Base-by-base conservation (phyloP, 1,139 yeast genomes). In the Casaregolazyma lundiana region DNA sequence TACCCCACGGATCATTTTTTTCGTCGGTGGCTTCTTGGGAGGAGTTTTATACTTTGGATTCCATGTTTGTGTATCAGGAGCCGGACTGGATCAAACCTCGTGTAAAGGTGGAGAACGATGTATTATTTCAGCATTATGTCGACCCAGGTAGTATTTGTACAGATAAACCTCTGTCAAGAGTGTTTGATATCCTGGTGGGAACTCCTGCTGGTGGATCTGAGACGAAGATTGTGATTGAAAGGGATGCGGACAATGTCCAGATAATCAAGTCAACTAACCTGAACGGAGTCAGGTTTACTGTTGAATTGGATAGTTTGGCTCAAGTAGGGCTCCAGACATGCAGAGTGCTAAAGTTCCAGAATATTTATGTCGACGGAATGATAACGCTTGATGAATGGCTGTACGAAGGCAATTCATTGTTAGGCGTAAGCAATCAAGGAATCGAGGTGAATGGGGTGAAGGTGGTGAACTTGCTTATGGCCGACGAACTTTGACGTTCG, bases 21-120 rank as follows among this genome's bases (percentile, higher is more conserved):
- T 65, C 70, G 3, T 21, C 48, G 3, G 49, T 67, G 5, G 62
- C 64, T 5, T 66, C 70, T 4, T 66, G 69, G 69, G 52, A 56
- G 13, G 50, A 53, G 35, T 67, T 67, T 44, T 67, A 67, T 50
- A 47, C 53, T 6, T 51, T 66, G 15, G 66, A 67, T 46, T 48
- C 56, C 8, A 19, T 53, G 6, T 57, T 58, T 45, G 55, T 60
- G 43, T 64, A 51, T 44, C 52, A 54, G 5, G 46, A 50, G 30
- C 63, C 64, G 1, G 38, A 38, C 8, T 56, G 62, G 57, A 30
- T 4, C 44, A 44, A 11, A 30, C 47, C 13, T 21, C 24, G 20
- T 22, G 18, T 6, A n/a, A 11, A 4, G 36, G 34, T 20, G 5
- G 50, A 39, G 13, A 45, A 29, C 19, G 36, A 13, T 26, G 24